These are phyloP conservation scores for Herpetomonas muscarum DNA, from an alignment of 208 protist genomes.

Conservation along the genomic window DNA sequence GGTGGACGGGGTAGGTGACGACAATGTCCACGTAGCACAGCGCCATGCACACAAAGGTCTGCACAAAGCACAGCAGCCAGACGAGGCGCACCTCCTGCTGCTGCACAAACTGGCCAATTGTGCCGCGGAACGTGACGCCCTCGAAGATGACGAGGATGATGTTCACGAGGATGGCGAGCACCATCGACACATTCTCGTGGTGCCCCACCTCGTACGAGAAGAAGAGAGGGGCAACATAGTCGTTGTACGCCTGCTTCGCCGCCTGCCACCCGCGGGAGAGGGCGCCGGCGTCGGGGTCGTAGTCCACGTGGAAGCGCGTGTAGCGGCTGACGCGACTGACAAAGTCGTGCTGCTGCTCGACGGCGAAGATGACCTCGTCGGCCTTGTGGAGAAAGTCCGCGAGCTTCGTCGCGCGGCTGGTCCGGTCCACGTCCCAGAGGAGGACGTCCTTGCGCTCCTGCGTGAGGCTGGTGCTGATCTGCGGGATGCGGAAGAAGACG, in stretches of 20 bases:
- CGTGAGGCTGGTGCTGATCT: slow-evolving; percentile 58
- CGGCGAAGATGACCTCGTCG: slow-evolving; percentile 81
- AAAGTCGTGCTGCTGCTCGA: slow-evolving; percentile 62
- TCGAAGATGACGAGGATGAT: slow-evolving; percentile 43
- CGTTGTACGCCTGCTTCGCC: slow-evolving; percentile 42
- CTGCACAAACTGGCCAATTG: not conserved
- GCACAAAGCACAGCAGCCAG: slow-evolving; percentile 37
- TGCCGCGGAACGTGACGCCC: slow-evolving; percentile 12
- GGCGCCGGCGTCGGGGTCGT: slow-evolving; percentile 6
- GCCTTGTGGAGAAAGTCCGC: slow-evolving; percentile 74
- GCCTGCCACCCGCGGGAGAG: slow-evolving; percentile 6
- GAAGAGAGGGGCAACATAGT: slow-evolving; percentile 36
- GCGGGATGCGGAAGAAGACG: slow-evolving; percentile 83
- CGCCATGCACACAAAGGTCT: slow-evolving; percentile 42
- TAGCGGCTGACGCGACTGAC: slow-evolving; percentile 27
- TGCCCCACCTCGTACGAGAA: slow-evolving; percentile 42
- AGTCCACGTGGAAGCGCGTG: slow-evolving; percentile 34
- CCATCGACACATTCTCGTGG: slow-evolving; percentile 59
- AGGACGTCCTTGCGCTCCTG: slow-evolving; percentile 60
- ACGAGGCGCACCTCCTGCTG: slow-evolving; percentile 10
- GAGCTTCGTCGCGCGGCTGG: slow-evolving; percentile 69
- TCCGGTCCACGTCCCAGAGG: slow-evolving; percentile 73
- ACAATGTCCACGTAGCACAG: slow-evolving; percentile 41
- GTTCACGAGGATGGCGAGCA: slow-evolving; percentile 56
- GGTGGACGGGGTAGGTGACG: slow-evolving; percentile 48